A percentile compares a stretch with the other conserved stretches of the same genome.
These are phyloP conservation scores for Podospora sp. DNA, from an alignment of 495 filamentous ascomycete species.

Conservation along the genomic window DNA sequence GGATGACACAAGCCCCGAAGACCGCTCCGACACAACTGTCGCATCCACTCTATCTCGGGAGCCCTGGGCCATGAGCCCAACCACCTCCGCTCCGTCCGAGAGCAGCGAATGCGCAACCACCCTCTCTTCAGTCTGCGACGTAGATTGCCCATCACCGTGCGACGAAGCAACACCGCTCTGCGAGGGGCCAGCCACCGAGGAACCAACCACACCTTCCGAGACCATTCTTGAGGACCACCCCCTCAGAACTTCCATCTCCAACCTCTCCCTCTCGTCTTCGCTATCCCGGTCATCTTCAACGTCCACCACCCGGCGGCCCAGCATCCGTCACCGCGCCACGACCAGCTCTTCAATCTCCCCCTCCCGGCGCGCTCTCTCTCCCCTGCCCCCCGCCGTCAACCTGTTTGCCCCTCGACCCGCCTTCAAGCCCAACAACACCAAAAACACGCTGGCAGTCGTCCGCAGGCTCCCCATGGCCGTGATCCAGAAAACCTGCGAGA, in stretches of 20 bases:
- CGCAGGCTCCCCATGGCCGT: constrained; percentile 66
- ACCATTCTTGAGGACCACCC: constrained; percentile 8
- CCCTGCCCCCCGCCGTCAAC: constrained; percentile 67
- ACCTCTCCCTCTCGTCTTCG: constrained; percentile 13
- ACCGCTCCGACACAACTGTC: constrained; percentile 47
- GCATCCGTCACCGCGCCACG: constrained; percentile 35
- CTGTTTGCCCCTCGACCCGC: constrained; percentile 57
- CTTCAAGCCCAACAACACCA: background rate
- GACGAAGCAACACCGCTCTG: background rate
- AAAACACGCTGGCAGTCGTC: constrained; percentile 21
- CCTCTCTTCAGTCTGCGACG: constrained; percentile 20
- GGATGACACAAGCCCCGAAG: constrained; percentile 33
- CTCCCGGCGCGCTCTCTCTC: constrained; percentile 65
- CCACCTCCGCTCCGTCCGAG: constrained; percentile 17
- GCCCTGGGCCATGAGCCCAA: constrained; percentile 20
- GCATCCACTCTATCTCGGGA: constrained; percentile 37
- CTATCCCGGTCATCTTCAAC: constrained; percentile 10
- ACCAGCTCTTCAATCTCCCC: constrained; percentile 48
- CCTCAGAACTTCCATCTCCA: background rate
- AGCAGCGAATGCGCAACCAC: constrained; percentile 17
- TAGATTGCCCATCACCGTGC: constrained; percentile 11
- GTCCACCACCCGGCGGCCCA: constrained; percentile 19
- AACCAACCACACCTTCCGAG: constrained; percentile 19
- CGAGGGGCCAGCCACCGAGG: background rate
- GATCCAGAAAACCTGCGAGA: constrained; percentile 71